A percentile compares a stretch with the other conserved stretches of the same genome.
phyloP scores from a whole-genome alignment of 768 basidiomycete genomes.

The Leucocoprinus birnbaumii region DNA sequence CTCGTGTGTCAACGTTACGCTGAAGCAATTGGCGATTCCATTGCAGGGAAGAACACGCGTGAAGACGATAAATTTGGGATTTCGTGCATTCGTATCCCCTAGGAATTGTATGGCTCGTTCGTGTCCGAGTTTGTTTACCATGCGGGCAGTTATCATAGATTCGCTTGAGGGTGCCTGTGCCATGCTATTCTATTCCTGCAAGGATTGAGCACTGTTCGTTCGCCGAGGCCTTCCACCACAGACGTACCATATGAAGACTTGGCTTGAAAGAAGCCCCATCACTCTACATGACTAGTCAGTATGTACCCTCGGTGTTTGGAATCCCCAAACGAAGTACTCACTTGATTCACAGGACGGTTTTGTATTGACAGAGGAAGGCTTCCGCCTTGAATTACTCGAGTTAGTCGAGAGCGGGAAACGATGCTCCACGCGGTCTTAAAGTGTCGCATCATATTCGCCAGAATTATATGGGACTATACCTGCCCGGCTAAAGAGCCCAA shows the following conservation, averaged over 20 bases:
- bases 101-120: not conserved
- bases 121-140: not conserved
- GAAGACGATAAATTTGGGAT: not conserved
- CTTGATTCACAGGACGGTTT: not conserved
- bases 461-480: not conserved
- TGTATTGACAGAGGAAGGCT: not conserved
- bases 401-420: not conserved
- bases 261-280: not conserved
- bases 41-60: not conserved
- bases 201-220: not conserved
- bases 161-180: not conserved
- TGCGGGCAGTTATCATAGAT: not conserved
- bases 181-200: not conserved
- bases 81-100: not conserved
- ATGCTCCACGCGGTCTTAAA: not conserved
- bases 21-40: not conserved
- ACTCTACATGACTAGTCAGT: not conserved
- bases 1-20: not conserved
- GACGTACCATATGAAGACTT: constrained; percentile 1
- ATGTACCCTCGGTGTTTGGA: not conserved
- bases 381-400: not conserved
- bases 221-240: not conserved
- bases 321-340: not conserved
- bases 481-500: not conserved
- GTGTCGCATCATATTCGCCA: not conserved